A percentile compares a stretch with the other conserved stretches of the same genome.
Conservation (phyloP, 2,329 filamentous ascomycete species). For the Raffaelea albimanens region DNA sequence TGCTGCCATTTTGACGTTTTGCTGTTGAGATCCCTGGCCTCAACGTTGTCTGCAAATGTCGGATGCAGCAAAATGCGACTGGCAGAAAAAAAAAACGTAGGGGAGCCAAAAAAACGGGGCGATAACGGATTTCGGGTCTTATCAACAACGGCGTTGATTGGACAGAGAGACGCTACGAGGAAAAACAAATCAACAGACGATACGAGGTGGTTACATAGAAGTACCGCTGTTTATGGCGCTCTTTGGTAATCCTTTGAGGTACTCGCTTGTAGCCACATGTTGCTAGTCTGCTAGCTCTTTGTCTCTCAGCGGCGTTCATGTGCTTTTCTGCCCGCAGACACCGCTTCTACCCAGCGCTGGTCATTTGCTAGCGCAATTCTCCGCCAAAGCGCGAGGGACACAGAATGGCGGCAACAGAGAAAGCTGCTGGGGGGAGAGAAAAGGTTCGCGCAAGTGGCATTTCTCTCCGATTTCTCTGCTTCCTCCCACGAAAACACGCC, state of each 20-base stretch:
- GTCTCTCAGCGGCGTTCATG: background rate
- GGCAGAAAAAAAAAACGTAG: background rate
- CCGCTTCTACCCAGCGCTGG: constrained; percentile 1
- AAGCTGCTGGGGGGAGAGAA: constrained; percentile 3
- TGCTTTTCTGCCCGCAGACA: constrained; percentile 2
- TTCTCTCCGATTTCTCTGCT: constrained; percentile 10
- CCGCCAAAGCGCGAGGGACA: constrained; percentile 3
- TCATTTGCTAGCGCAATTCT: constrained; percentile 2
- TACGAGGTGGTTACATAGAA: background rate
- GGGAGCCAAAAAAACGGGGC: background rate
- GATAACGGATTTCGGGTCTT: background rate
- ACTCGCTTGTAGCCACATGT: too few relatives aligned
- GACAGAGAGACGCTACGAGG: background rate
- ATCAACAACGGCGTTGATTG: background rate
- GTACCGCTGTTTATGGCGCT: too few relatives aligned
- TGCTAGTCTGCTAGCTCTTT: too few relatives aligned
- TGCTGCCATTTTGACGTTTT: background rate
- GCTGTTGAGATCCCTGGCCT: background rate
- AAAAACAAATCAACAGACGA: background rate
- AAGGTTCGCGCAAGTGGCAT: constrained; percentile 11
- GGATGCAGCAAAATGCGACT: background rate
- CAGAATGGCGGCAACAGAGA: background rate
- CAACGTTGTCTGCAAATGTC: background rate
- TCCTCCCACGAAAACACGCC: constrained; percentile 3
- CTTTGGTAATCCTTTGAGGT: too few relatives aligned